Evolutionary conservation across 768 basidiomycete genomes (phyloP).

Genomic region (Fomitopsis pulvina): DNA sequence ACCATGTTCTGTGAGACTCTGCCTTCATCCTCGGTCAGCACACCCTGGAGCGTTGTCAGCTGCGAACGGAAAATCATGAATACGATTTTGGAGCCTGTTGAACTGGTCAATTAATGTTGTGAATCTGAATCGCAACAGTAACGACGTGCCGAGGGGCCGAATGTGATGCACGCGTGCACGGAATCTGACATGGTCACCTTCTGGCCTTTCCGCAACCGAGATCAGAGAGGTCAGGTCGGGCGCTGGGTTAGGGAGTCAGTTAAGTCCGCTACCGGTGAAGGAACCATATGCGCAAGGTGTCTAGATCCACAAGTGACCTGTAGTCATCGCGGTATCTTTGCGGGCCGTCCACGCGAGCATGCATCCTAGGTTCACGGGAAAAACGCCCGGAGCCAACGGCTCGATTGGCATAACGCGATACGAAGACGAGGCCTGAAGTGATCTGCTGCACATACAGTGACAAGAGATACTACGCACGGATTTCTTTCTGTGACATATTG

Average conservation of each 20-base stretch:
- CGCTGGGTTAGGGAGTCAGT: not conserved
- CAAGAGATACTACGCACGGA: slow-evolving; percentile 22
- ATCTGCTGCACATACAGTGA: not conserved
- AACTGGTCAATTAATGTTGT: not conserved
- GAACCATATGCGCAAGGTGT: too few relatives aligned
- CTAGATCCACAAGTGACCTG: too few relatives aligned
- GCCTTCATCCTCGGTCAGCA: slow-evolving; percentile 62
- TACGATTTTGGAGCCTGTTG: slow-evolving; percentile 80
- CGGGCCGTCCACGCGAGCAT: too few relatives aligned
- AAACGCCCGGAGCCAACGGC: too few relatives aligned
- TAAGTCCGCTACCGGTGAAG: too few relatives aligned
- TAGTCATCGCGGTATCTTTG: too few relatives aligned
- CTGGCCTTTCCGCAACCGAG: slow-evolving; percentile 42
- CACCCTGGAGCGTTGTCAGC: slow-evolving; percentile 76
- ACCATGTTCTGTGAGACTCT: slow-evolving; percentile 94
- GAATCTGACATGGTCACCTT: slow-evolving; percentile 70
- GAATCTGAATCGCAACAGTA: not conserved
- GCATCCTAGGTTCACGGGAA: too few relatives aligned
- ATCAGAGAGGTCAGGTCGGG: slow-evolving; percentile 4
- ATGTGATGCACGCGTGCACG: slow-evolving; percentile 90
- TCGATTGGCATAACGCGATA: too few relatives aligned
- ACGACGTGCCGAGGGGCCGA: slow-evolving; percentile 54
- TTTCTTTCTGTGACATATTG: slow-evolving; percentile 80
- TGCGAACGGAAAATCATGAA: slow-evolving; percentile 89
- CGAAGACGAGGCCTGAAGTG: too few relatives aligned